Conservation (phyloP, 164 flowering plant species). For the Warburgia ugandensis region DNA sequence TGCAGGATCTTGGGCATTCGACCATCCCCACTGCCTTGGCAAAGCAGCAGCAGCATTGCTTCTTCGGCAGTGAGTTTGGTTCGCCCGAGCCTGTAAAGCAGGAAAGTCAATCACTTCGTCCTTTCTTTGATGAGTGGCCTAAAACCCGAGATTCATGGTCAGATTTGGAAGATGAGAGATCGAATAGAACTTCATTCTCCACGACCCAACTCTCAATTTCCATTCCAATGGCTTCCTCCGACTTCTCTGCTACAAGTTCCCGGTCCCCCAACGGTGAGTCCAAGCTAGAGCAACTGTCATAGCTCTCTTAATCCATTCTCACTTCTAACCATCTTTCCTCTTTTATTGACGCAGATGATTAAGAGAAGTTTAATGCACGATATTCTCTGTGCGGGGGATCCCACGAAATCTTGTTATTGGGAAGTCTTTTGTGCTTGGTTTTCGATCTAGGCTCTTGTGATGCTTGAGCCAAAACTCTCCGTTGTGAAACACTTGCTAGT, state of each 20-base stretch:
- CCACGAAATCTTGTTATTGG: too few relatives aligned
- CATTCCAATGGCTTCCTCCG: conserved; percentile 41
- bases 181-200: conserved; percentile 39
- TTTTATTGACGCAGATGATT: too few relatives aligned
- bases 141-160: conserved; percentile 39
- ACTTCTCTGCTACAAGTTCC: conserved; percentile 38
- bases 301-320: too few relatives aligned
- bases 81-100: conserved; percentile 39
- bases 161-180: conserved; percentile 31
- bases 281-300: too few relatives aligned
- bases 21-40: conserved; percentile 16
- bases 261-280: too few relatives aligned
- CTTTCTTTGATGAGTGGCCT: conserved; percentile 82
- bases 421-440: too few relatives aligned
- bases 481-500: too few relatives aligned
- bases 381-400: too few relatives aligned
- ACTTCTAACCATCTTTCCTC: too few relatives aligned
- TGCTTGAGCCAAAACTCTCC: too few relatives aligned
- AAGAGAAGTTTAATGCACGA: too few relatives aligned
- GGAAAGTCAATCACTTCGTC: conserved; percentile 55
- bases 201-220: conserved; percentile 77
- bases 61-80: conserved; percentile 38
- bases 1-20: conserved; percentile 21
- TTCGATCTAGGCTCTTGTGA: too few relatives aligned
- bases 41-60: conserved; percentile 44